Conservation (phyloP, 176 grass and related monocot species). For the Avena sativa region DNA sequence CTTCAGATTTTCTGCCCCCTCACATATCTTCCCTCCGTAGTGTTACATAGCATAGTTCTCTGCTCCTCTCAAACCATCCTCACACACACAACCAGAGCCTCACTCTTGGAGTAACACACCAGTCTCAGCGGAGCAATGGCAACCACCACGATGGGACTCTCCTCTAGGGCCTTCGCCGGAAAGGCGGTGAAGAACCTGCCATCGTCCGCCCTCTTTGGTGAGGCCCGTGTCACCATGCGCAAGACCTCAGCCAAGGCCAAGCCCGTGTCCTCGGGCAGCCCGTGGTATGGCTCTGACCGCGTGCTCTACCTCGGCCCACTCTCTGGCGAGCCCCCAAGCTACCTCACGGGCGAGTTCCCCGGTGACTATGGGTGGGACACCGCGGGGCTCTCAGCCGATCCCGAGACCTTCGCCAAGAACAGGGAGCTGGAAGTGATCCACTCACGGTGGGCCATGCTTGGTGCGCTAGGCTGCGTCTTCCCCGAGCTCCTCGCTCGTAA, state of each 20-base stretch:
- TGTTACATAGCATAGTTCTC: constrained; percentile 29
- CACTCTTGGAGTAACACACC: neutral
- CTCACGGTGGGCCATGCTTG: constrained; percentile 87
- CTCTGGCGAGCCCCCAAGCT: constrained; percentile 78
- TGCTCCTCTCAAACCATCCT: constrained; percentile 28
- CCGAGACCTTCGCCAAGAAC: constrained; percentile 94
- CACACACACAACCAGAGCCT: neutral
- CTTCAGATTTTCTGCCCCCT: constrained; percentile 18
- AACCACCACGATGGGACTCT: constrained; percentile 66
- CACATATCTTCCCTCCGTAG: neutral
- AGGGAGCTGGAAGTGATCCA: constrained; percentile 68
- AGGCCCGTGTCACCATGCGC: constrained; percentile 69
- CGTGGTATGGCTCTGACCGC: constrained; percentile 64
- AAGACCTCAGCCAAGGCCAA: constrained; percentile 59
- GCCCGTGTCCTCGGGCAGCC: constrained; percentile 58
- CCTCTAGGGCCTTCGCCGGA: constrained; percentile 62
- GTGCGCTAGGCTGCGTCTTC: constrained; percentile 69
- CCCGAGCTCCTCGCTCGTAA: constrained; percentile 86
- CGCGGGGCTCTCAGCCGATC: constrained; percentile 67
- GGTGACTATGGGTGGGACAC: constrained; percentile 99
- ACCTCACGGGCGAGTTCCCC: constrained; percentile 83
- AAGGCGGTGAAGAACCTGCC: constrained; percentile 49
- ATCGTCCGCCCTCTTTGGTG: constrained; percentile 37
- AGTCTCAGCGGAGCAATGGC: constrained; percentile 34
- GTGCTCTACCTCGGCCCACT: constrained; percentile 63